These are phyloP conservation scores for Trametes coccinea DNA, from an alignment of 768 basidiomycete genomes.

Conservation along the genomic window DNA sequence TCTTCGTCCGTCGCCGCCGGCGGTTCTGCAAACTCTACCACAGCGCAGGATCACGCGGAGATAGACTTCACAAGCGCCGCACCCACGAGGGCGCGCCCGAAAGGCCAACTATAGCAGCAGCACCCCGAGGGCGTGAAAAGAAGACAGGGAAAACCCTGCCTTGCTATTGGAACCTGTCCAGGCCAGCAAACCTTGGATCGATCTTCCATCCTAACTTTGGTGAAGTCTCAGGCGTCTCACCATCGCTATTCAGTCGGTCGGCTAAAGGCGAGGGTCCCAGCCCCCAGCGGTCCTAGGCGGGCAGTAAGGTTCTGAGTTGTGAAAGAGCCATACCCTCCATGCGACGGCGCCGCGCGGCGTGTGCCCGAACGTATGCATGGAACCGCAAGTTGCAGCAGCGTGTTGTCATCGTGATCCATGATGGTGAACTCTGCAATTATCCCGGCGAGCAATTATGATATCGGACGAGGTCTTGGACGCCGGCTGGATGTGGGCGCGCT, in stretches of 20 bases:
- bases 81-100: background rate
- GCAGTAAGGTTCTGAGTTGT: background rate
- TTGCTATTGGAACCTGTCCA: background rate
- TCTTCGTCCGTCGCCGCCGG: background rate
- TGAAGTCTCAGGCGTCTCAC: background rate
- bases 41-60: background rate
- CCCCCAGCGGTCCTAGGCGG: background rate
- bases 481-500: too few species aligned
- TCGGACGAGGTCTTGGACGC: too few species aligned
- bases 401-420: background rate
- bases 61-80: background rate
- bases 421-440: conserved; percentile 7
- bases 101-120: background rate
- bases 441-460: background rate
- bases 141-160: background rate
- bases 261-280: background rate
- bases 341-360: too few species aligned
- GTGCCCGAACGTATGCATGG: too few species aligned
- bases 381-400: too few species aligned
- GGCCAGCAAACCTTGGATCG: background rate
- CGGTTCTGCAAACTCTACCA: background rate
- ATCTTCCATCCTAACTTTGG: background rate
- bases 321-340: too few species aligned
- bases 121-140: background rate
- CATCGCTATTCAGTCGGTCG: background rate